Evolutionary conservation across 208 protist species (phyloP).

Genomic region (Trypanosomatidae sp.): DNA sequence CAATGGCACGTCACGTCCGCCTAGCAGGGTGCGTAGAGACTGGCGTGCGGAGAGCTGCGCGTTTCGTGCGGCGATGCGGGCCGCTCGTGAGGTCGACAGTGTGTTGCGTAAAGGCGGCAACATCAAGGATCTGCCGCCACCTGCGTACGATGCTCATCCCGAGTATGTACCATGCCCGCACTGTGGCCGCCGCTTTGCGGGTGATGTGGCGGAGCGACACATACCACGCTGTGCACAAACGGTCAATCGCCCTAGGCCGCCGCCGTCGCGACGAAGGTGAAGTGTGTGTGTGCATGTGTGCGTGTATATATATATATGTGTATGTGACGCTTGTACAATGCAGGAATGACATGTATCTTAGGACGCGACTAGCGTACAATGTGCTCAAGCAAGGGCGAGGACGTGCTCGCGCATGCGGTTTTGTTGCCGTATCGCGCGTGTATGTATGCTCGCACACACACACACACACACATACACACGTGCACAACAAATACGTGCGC

Average conservation of each 20-base stretch:
- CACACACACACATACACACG: no score
- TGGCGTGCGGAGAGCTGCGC: constrained; percentile 75
- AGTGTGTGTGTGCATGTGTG: neutral
- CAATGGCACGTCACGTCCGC: neutral
- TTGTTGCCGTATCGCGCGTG: no score
- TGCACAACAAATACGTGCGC: no score
- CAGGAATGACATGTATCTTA: no score
- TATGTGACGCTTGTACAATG: neutral
- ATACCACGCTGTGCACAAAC: constrained; percentile 79
- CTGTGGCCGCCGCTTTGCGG: constrained; percentile 72
- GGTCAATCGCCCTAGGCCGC: constrained; percentile 70
- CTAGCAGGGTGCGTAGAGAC: constrained; percentile 34
- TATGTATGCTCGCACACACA: no score
- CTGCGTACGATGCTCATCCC: constrained; percentile 75
- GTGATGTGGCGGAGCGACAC: constrained; percentile 68
- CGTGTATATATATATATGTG: constrained; percentile 6
- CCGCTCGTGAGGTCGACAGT: constrained; percentile 60
- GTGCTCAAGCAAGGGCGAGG: no score
- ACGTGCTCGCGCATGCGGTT: no score
- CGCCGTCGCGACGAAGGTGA: constrained; percentile 15
- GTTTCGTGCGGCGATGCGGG: constrained; percentile 60
- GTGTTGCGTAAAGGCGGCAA: constrained; percentile 65
- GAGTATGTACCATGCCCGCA: constrained; percentile 81
- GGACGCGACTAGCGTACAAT: no score
- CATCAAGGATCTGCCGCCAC: constrained; percentile 63